Base-by-base conservation (phyloP, 352 stramenopile species). In the Globisporangium abappressorium region DNA sequence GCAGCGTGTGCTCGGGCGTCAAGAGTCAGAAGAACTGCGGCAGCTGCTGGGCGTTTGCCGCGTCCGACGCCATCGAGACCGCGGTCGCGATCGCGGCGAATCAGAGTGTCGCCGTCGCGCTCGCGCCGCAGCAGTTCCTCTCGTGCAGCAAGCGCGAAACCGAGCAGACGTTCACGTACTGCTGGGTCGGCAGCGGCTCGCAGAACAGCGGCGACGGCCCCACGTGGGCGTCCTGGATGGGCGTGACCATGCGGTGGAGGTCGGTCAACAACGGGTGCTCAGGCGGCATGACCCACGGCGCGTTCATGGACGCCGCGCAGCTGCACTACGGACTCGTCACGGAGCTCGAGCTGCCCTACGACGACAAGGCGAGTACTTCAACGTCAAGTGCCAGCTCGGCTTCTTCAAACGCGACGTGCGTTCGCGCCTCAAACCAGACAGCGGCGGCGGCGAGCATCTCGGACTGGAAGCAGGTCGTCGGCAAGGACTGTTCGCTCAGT, bases 1-100 rank as follows among this genome's bases (percentile, higher is more conserved):
- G 77, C 58, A 89, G 71, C 55, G 81, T 93, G 41, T 93, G 85
- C 64, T 81, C 80, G 38, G 76, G 78, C 8, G 81, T 91, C 38
- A 93, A 93, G 71, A 91, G 85, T 51, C 85, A 93, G 67, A 72
- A 87, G 41, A 89, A 87, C 57, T 93, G 85, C 57, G 85, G 85
- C 24, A 90, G 80, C 66, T 93, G 85, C 67, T 93, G 85, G 85
- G 81, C 85, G 2, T 93, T 93, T 30, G 85, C 82, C 22, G 85
- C 85, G 0, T 77, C 80, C 1, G 85, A 93, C 66, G 78, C 84
- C 28, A 93, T 93, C 43, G 85, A 93, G 66, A 91, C 82, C 11
- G 85, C 85, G 0, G 82, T 93, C 1, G 73, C 76, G 28, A 85
- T 91, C 57, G 75, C 81, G 0, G 75, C 81, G 24, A 85, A 89